Evolutionary conservation across 164 flowering plant species (phyloP), one percentile per base, ranked within the genome.

Genomic region (Tinospora cordifolia): DNA sequence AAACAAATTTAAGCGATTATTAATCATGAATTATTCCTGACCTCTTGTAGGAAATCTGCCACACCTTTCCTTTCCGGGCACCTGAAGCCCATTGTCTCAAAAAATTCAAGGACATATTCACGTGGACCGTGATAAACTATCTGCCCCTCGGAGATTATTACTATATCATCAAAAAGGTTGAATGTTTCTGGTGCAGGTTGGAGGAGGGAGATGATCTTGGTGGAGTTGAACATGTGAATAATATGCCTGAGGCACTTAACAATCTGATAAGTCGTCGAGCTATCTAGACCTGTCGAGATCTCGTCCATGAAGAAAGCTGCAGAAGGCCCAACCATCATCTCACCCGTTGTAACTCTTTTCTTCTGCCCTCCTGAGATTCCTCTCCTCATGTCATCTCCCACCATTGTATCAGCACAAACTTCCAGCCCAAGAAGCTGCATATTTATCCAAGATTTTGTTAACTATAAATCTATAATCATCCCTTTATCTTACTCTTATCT

Each of bases 171-270:
- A 59, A 84, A 84, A 39, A 84, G 79, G 22, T 75, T 73, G 62
- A 74, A 84, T 26, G 87, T 80, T 65, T 83, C 87, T 17, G 87
- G 86, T 41, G 86, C 77, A 1, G 87, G 86, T 68, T 85, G 87
- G 41, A 85, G 84, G 59, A 83, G 82, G 5, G 83, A 77, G 40
- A 83, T 75, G 57, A 83, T 62, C n/a, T 74, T 74, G 57, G 85
- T 80, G 17, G 75, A 64, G 12, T 73, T 65, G 14, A 79, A 74
- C 44, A 79, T 71, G 57, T 81, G 82, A n/a, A 83, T 63, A 38
- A 69, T 60, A 14, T 83, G 74, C 47, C 69, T 75, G 36, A 83
- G 70, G 26, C 75, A 71, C 40, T 79, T 76, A 64, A 82, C 75
- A 22, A 83, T 79, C 59, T 79, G 82, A 58, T 22, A 81, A 3